Evolutionary conservation across 176 grass and related monocot genomes (phyloP), one percentile per base, ranked within the genome.

Genomic region (Oryza officinalis): DNA sequence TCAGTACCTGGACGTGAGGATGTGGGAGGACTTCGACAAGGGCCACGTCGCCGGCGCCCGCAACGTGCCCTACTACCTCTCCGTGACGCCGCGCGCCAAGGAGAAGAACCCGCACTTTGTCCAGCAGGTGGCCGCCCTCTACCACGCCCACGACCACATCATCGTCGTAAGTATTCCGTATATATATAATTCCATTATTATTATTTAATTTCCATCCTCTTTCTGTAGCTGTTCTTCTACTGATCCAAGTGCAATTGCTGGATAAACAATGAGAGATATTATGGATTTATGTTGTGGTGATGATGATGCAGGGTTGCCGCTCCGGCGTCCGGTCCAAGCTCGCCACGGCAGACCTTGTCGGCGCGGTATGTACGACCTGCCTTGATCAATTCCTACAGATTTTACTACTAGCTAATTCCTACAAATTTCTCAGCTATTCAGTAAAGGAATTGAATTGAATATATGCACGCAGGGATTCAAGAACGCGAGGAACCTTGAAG

Each of bases 11-110:
- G 86, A 84, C 52, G 75, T 88, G 43, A 72, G 79, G 59, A 88
- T 84, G 86, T 74, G 86, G 86, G 86, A 84, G 81, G 87, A 88
- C 27, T 88, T 88, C 10, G 69, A 84, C 13, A 59, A 67, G 27
- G 81, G 81, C 0, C 87, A 84, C 5, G 87, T 47, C 27, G 81
- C 81, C 69, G 87, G 76, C 9, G 87, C 81, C 4, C 61, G 81
- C 13, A 88, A 84, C 40, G 87, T 88, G 5, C 75, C 87, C 1
- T 88, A 84, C 69, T 88, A 84, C 76, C 81, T 88, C 69, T 80
- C 87, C 1, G 81, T 88, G 22, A 84, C 81, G 1, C 87, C 87
- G 15, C 25, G 74, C 6, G 75, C 46, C 49, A 79, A 35, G 69
- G 87, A 88, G 75, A 79, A 74, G 33, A 88, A 88, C 32, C 61